Evolutionary conservation across 2,329 filamentous ascomycete genomes (phyloP).

Genomic region (Pleomassaria siparia): DNA sequence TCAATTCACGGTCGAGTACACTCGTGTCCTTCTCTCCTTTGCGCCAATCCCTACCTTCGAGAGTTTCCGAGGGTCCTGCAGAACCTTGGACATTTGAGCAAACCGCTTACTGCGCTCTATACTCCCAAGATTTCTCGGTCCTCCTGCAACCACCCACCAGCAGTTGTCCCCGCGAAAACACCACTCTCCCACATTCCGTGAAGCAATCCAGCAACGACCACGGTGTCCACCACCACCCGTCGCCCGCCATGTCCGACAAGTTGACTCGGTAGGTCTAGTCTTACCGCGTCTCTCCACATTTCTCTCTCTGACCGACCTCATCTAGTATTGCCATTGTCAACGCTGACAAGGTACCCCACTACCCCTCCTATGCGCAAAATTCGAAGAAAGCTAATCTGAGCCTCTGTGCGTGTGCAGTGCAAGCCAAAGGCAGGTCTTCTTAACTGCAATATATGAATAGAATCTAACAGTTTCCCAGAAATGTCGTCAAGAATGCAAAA

Average conservation of each 20-base stretch:
- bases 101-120: neutral
- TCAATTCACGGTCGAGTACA: neutral
- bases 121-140: neutral
- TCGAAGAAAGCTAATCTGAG: slow-evolving; percentile 33
- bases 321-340: slow-evolving; percentile 94
- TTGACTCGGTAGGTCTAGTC: slow-evolving; percentile 76
- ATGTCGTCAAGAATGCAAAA: slow-evolving; percentile 99
- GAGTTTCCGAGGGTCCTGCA: too few species aligned
- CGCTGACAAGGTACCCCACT: slow-evolving; percentile 79
- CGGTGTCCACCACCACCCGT: slow-evolving; percentile 15
- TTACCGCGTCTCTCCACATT: neutral
- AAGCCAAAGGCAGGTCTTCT: slow-evolving; percentile 72
- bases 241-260: slow-evolving; percentile 78
- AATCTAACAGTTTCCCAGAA: slow-evolving; percentile 61
- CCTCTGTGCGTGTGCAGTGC: slow-evolving; percentile 63
- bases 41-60: neutral
- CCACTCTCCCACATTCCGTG: slow-evolving; percentile 2
- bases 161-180: slow-evolving; percentile 4
- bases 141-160: neutral
- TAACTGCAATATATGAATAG: slow-evolving; percentile 1
- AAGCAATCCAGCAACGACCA: neutral
- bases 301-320: slow-evolving; percentile 16
- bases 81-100: neutral
- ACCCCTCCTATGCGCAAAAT: slow-evolving; percentile 44
- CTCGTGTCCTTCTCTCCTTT: neutral